These are phyloP conservation scores for Mucor circinelloides DNA, from an alignment of 371 early-diverging fungal species.

Conservation along the genomic window DNA sequence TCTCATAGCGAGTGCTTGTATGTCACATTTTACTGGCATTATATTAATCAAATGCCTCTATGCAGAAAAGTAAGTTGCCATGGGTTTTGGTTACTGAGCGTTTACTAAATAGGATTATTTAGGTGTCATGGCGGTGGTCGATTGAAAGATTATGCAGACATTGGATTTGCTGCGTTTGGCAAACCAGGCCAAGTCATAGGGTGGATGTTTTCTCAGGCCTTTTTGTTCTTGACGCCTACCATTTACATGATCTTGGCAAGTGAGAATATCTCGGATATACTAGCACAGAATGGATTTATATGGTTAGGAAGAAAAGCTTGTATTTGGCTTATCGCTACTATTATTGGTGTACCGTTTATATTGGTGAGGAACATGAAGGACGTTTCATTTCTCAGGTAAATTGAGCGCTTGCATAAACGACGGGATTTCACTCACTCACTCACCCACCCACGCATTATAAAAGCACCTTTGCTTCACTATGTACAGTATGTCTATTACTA, in stretches of 20 bases:
- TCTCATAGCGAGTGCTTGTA: constrained; percentile 25
- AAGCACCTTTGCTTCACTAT: constrained; percentile 59
- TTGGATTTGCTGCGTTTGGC: constrained; percentile 72
- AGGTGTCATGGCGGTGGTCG: background rate
- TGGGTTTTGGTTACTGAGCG: background rate
- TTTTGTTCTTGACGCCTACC: constrained; percentile 68
- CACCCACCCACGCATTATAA: background rate
- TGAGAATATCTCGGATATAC: constrained; percentile 60
- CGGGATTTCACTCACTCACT: background rate
- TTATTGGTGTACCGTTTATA: constrained; percentile 54
- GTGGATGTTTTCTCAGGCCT: constrained; percentile 64
- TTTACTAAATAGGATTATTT: background rate
- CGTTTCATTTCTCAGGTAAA: constrained; percentile 53
- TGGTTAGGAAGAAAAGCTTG: constrained; percentile 45
- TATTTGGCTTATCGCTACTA: constrained; percentile 65
- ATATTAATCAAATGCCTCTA: constrained; percentile 43
- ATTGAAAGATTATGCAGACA: constrained; percentile 44
- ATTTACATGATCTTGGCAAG: constrained; percentile 81
- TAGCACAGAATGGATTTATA: constrained; percentile 20
- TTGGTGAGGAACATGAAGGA: constrained; percentile 61
- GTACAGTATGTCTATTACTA: constrained; percentile 46
- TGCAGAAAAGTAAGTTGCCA: constrained; percentile 6
- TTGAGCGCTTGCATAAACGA: constrained; percentile 1
- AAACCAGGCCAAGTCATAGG: constrained; percentile 59
- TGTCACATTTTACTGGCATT: constrained; percentile 59